Evolutionary conservation across 1,284 basidiomycete species (phyloP), one percentile per base, ranked within the genome.

Genomic region (Sparassis latifolia): DNA sequence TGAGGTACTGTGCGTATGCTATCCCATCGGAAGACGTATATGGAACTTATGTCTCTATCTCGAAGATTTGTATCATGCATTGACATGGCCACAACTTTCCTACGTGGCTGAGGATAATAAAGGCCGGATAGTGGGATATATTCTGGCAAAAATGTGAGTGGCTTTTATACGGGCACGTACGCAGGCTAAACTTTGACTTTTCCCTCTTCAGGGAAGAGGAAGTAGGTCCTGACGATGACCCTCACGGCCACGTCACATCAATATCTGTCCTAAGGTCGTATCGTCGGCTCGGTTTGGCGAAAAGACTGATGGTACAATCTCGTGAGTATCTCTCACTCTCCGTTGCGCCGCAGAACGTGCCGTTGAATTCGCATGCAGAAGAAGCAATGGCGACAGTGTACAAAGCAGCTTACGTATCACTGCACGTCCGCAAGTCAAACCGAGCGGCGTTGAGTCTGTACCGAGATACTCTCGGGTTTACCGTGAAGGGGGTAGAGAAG

Each of bases 81-180:
- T 95, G 62, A 92, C 87, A 6, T 98, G 95, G 95, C 95, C 95
- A 1, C 86, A 92, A 57, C 76, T 97, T 28, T 96, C 92, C 2
- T 98, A 89, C 65, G 92, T 98, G 20, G 95, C 94, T 0, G 92
- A 96, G 63, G 92, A 96, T 62, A 79, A 84, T 53, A 85, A 85
- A 62, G 92, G 94, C 0, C 77, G 90, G 46, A 86, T 97, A 44
- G 92, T 98, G 1, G 95, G 95, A 28, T 97, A 97, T 67, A 94
- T 97, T 29, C 72, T 97, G 9, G 92, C 91, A 0, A 96, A 96
- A 68, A 95, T 97, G 95, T 68, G 1, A 30, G 9, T 29, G 30
- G 52, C 44, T 12, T 29, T 31, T 9, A 38, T 29, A 2, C 10
- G 27, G 29, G 27, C 10, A 32, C 39, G 5, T 20, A 43, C 28